A percentile compares a stretch with the other conserved stretches of the same genome.
These are phyloP conservation scores for Diaporthe eres DNA, from an alignment of 2,329 filamentous ascomycete genomes.

Conservation along the genomic window DNA sequence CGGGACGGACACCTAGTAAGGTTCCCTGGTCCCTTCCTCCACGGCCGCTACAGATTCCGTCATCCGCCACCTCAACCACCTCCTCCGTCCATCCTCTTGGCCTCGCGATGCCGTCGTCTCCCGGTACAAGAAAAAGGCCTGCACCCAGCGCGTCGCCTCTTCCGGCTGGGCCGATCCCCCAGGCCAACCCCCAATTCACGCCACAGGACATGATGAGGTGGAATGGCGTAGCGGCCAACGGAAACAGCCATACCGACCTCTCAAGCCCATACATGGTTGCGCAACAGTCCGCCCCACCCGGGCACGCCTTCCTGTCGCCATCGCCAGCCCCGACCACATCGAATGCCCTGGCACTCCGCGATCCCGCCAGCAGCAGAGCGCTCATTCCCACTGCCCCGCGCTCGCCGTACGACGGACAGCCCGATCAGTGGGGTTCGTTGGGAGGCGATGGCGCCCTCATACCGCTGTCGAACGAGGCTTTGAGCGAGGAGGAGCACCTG, in stretches of 20 bases:
- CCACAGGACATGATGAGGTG: slow-evolving; percentile 63
- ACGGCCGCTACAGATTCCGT: slow-evolving; percentile 7
- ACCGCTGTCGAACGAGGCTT: slow-evolving; percentile 53
- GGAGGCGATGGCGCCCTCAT: slow-evolving; percentile 58
- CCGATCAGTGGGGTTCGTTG: slow-evolving; percentile 56
- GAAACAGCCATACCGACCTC: slow-evolving; percentile 54
- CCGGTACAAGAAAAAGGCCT: slow-evolving; percentile 77
- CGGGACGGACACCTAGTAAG: slow-evolving; percentile 16
- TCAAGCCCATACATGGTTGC: slow-evolving; percentile 57
- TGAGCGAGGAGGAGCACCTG: slow-evolving; percentile 81
- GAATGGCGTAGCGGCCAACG: slow-evolving; percentile 56
- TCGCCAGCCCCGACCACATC: slow-evolving; percentile 51
- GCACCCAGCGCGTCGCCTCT: slow-evolving; percentile 74
- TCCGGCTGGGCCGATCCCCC: slow-evolving; percentile 70
- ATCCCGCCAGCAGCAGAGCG: slow-evolving; percentile 66
- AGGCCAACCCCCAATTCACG: slow-evolving; percentile 64
- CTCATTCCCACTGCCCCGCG: slow-evolving; percentile 61
- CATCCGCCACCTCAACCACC: slow-evolving; percentile 9
- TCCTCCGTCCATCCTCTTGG: slow-evolving; percentile 24
- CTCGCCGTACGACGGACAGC: slow-evolving; percentile 45
- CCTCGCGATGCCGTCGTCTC: slow-evolving; percentile 59
- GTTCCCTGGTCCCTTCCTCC: slow-evolving; percentile 25
- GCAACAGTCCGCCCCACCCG: slow-evolving; percentile 44
- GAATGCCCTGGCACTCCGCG: slow-evolving; percentile 66
- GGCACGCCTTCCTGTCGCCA: slow-evolving; percentile 34